phyloP scores from a whole-genome alignment of 192 early-diverging fungal species.

The Backusella liffmaniae region DNA sequence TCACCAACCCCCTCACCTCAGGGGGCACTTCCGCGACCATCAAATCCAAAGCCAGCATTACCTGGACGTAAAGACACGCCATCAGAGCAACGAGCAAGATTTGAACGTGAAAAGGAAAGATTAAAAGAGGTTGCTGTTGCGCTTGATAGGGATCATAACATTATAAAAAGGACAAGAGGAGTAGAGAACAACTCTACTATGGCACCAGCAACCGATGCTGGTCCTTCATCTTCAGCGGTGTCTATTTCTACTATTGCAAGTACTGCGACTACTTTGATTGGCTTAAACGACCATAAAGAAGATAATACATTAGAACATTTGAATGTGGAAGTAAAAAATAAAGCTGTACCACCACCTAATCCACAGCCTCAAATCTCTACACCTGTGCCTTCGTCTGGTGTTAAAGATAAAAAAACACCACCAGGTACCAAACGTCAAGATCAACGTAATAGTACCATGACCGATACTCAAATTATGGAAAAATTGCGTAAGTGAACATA shows the following conservation, averaged over 20 bases:
- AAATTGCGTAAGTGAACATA: constrained; percentile 61
- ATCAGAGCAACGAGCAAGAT: constrained; percentile 5
- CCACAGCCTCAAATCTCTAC: constrained; percentile 41
- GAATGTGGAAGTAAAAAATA: constrained; percentile 11
- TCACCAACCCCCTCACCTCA: neutral
- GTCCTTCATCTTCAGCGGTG: neutral
- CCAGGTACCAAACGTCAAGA: constrained; percentile 53
- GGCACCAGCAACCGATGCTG: neutral
- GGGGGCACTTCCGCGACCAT: neutral
- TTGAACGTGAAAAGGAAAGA: constrained; percentile 22
- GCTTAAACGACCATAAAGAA: constrained; percentile 18
- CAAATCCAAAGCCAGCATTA: neutral
- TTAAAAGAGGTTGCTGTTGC: constrained; percentile 2
- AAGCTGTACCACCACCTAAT: constrained; percentile 18
- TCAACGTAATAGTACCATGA: constrained; percentile 80
- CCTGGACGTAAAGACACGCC: neutral
- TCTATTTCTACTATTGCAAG: neutral
- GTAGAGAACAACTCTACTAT: neutral
- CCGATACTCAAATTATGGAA: constrained; percentile 94
- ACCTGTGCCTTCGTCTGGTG: constrained; percentile 18
- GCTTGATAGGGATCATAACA: constrained; percentile 8
- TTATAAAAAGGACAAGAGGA: constrained; percentile 7
- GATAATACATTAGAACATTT: neutral
- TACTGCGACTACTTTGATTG: neutral
- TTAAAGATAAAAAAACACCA: neutral